phyloP scores from a whole-genome alignment of 2,329 filamentous ascomycete species.

The Epichloe amarillans region DNA sequence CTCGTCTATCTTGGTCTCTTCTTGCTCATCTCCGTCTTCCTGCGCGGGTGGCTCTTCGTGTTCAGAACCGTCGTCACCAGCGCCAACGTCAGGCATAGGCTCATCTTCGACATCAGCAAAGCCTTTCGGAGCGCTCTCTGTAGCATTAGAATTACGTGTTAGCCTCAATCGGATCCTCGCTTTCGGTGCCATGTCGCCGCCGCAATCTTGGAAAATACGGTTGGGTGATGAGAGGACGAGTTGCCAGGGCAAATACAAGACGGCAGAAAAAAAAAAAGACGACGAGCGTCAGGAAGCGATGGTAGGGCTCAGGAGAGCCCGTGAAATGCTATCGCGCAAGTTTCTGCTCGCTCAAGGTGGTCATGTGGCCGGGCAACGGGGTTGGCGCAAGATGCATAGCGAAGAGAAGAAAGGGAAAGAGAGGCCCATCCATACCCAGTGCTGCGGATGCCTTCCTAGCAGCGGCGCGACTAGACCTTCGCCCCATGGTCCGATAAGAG shows the following conservation, averaged over 20 bases:
- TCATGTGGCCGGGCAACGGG: neutral
- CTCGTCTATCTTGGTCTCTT: slow-evolving; percentile 24
- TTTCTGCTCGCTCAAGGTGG: neutral
- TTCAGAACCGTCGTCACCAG: slow-evolving; percentile 8
- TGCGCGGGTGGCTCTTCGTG: slow-evolving; percentile 15
- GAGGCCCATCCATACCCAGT: slow-evolving; percentile 32
- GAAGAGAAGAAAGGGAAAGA: neutral
- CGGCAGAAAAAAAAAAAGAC: neutral
- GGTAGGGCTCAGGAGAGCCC: neutral
- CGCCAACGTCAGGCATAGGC: slow-evolving; percentile 21
- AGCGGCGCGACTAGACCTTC: slow-evolving; percentile 39
- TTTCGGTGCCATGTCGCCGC: slow-evolving; percentile 14
- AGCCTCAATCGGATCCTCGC: slow-evolving; percentile 20
- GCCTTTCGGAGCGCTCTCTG: slow-evolving; percentile 30
- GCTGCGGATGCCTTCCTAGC: slow-evolving; percentile 40
- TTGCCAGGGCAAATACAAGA: neutral
- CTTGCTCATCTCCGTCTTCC: slow-evolving; percentile 20
- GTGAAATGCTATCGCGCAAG: neutral
- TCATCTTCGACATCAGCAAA: slow-evolving; percentile 29
- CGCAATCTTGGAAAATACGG: neutral
- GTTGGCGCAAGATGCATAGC: neutral
- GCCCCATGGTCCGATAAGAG: slow-evolving; percentile 16
- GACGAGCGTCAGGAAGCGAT: neutral
- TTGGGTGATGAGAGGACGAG: neutral
- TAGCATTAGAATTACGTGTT: slow-evolving; percentile 15